Base-by-base conservation (phyloP, 768 basidiomycete genomes). In the Xanthoconium stramineum region DNA sequence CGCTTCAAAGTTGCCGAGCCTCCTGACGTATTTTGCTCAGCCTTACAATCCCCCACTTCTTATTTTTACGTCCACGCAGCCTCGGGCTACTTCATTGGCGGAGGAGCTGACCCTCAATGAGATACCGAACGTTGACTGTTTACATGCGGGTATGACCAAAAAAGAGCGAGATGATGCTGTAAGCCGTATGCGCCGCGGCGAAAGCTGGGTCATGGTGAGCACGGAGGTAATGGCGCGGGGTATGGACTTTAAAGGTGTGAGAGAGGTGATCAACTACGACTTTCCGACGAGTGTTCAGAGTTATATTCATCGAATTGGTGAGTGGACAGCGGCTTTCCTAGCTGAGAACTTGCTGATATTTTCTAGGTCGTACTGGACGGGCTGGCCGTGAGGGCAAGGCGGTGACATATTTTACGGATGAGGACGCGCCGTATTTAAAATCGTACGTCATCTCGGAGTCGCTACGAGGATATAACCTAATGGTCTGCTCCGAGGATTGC, bases 161-260 rank as follows among this genome's bases (percentile, higher is more conserved):
- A 88, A 89, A 64, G 91, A 94, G 70, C 82, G 97, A 52, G 92
- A 95, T 64, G 85, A 94, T 65, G 85, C 89, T 17, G 80, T 97
- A 11, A 77, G 79, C 39, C 83, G 88, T 35, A 96, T 99, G 87
- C 85, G 91, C 29, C 80, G 79, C 63, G 97, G 95, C 0, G 83
- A 91, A 68, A 89, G 91, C 57, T 98, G 97, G 97, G 84, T 95
- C 35, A 83, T 98, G 82, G 82, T 99, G 45, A 91, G 88, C 61
- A 99, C 97, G 24, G 97, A 99, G 70, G 91, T 98, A 49, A 91
- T 98, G 91, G 94, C 93, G 24, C 83, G 97, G 62, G 97, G 97
- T 4, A 94, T 99, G 88, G 97, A 98, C 68, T 98, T 99, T 77
- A 90, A 88, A 70, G 94, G 95, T 11, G 84, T 96, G 50, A 79